phyloP scores from a whole-genome alignment of 345 rosid genomes.

The Eucalyptus leucophloia region DNA sequence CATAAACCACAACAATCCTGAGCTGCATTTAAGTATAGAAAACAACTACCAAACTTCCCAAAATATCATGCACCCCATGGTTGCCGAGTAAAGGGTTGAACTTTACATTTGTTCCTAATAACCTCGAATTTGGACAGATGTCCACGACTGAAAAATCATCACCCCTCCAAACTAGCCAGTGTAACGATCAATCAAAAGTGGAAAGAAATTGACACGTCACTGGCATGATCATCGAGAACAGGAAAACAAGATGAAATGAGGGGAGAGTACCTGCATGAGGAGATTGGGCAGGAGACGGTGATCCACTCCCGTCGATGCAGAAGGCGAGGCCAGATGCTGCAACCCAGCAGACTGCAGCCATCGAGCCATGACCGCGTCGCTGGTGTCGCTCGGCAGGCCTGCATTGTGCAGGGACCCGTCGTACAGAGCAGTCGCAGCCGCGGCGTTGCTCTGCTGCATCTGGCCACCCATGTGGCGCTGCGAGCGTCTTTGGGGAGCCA shows the following conservation, averaged over 20 bases:
- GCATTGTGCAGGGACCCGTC: constrained; percentile 71
- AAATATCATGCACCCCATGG: background rate
- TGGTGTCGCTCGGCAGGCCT: constrained; percentile 55
- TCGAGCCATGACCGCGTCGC: constrained; percentile 98
- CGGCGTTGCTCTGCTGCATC: constrained; percentile 94
- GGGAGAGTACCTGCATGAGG: constrained; percentile 62
- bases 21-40: background rate
- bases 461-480: constrained; percentile 99
- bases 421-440: constrained; percentile 71
- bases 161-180: background rate
- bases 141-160: background rate
- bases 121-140: background rate
- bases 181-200: background rate
- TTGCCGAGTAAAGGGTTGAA: background rate
- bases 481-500: constrained; percentile 99
- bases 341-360: constrained; percentile 98
- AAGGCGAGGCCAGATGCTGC: constrained; percentile 99
- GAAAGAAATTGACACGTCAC: background rate
- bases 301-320: constrained; percentile 68
- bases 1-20: background rate
- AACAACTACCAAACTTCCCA: background rate
- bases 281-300: constrained; percentile 86
- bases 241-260: background rate
- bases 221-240: background rate
- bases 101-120: background rate